Base-by-base conservation (phyloP, 805 yeast species). In the Nakazawaea laoshanensis region DNA sequence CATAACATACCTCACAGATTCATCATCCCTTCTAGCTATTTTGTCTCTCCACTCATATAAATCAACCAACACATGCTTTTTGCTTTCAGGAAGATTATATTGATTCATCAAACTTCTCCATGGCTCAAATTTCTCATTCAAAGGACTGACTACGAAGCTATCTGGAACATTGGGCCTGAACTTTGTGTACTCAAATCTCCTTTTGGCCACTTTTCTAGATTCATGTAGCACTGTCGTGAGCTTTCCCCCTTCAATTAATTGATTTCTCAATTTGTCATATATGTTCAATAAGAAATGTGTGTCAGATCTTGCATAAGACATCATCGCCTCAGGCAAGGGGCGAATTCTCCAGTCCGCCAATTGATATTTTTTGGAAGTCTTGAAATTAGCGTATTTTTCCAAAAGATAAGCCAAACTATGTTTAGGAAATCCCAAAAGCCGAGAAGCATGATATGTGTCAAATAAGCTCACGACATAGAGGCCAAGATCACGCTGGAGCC, bases 401-500 rank as follows among this genome's bases (percentile, higher is more conserved):
- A 92, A 63, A 30, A 92, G 61, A 50, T 74, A 85, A 0, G 96
- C 95, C 33, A 92, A 65, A 30, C 96, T 79, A 48, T 80, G 79
- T 47, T 77, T 79, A 5, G 94, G 86, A 38, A 87, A 69, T 0
- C 83, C 83, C n/a, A 92, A 60, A 11, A 71, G 74, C 40, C 72
- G 75, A 0, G 95, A 74, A 0, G 98, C 98, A 57, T 80, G 88
- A 52, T 70, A 89, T 0, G 98, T 92, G 55, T 92, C 99, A 53
- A 92, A 89, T 19, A 92, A 56, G 27, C 88, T 70, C 4, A 92
- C 98, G 5, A 92, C 60, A 47, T 92, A 92, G 7, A 92, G 55
- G 0, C 99, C 99, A 36, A 92, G 65, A 50, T 92, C 98, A 42
- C 97, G 67, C 59, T 92, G 99, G 22, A 92, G 63, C 99, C 99